phyloP scores from a whole-genome alignment of 768 basidiomycete species.

The Lepiota venenata region DNA sequence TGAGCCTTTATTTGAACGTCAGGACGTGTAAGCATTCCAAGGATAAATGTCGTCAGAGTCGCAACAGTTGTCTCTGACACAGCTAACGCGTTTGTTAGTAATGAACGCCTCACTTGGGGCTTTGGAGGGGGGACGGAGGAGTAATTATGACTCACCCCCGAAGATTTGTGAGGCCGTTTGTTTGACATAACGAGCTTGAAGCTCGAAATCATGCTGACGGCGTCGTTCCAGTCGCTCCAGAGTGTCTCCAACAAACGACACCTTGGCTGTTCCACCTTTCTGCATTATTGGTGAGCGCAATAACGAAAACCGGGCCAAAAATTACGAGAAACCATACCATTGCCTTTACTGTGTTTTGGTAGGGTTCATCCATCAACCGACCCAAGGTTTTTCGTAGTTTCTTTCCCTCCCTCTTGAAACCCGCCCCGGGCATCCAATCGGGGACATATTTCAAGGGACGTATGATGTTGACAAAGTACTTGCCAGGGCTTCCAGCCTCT shows the following conservation, averaged over 20 bases:
- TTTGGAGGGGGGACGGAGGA: too few species aligned
- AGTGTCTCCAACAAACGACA: background rate
- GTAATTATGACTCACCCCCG: conserved; percentile 2
- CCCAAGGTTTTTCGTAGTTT: background rate
- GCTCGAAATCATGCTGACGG: background rate
- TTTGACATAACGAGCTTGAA: background rate
- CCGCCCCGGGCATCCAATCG: conserved; percentile 11
- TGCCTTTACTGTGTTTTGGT: background rate
- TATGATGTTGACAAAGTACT: conserved; percentile 7
- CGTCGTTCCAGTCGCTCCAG: background rate
- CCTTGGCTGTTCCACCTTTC: background rate
- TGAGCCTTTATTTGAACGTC: conserved; percentile 9
- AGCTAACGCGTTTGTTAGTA: background rate
- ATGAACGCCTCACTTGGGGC: background rate
- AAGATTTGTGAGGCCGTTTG: background rate
- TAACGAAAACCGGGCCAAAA: background rate
- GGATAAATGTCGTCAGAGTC: background rate
- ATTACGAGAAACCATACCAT: background rate
- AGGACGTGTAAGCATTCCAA: conserved; percentile 12
- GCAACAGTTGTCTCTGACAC: background rate
- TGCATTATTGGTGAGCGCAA: background rate
- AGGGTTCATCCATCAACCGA: background rate
- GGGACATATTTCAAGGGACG: conserved; percentile 7
- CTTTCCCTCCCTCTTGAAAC: conserved; percentile 2
- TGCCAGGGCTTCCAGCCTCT: background rate